Percentiles rank a stretch among this genome's conserved stretches.
Evolutionary conservation across 805 yeast genomes (phyloP).

Genomic region (Ogataea pilisensis): DNA sequence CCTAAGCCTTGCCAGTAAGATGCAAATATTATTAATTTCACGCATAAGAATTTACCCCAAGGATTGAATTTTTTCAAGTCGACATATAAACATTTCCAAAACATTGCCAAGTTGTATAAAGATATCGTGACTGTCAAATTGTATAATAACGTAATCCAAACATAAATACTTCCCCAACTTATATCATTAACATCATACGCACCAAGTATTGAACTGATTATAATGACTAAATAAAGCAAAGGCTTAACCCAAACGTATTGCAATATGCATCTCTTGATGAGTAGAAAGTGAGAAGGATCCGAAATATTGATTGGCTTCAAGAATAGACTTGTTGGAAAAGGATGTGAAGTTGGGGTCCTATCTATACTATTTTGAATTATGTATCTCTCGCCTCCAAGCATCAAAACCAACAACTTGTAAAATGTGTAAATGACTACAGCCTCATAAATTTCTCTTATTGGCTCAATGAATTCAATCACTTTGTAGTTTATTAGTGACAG

Average conservation of each 20-base stretch:
- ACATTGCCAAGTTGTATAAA: slow-evolving; percentile 77
- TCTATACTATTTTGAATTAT: slow-evolving; percentile 62
- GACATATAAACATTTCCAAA: slow-evolving; percentile 84
- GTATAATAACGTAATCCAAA: slow-evolving; percentile 68
- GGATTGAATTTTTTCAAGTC: slow-evolving; percentile 82
- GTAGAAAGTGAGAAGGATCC: slow-evolving; percentile 75
- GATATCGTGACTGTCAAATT: slow-evolving; percentile 79
- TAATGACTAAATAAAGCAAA: slow-evolving; percentile 55
- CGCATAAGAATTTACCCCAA: slow-evolving; percentile 88
- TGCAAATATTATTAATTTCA: slow-evolving; percentile 90
- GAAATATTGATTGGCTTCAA: slow-evolving; percentile 69
- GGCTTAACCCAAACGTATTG: slow-evolving; percentile 98
- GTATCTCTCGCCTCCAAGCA: slow-evolving; percentile 89
- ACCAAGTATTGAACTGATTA: slow-evolving; percentile 44
- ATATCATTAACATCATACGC: slow-evolving; percentile 49
- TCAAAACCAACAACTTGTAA: slow-evolving; percentile 72
- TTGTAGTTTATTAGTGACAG: slow-evolving; percentile 45
- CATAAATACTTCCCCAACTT: slow-evolving; percentile 44
- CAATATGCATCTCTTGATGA: slow-evolving; percentile 76
- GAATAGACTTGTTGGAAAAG: slow-evolving; percentile 49
- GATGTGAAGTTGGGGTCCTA: slow-evolving; percentile 65
- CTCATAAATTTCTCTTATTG: slow-evolving; percentile 85
- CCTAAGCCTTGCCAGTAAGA: slow-evolving; percentile 94
- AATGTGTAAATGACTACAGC: slow-evolving; percentile 95
- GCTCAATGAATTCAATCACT: slow-evolving; percentile 53